Percentiles rank a stretch among this genome's conserved stretches.
phyloP scores from a whole-genome alignment of 805 yeast genomes.

The Hanseniaspora jakobsenii region DNA sequence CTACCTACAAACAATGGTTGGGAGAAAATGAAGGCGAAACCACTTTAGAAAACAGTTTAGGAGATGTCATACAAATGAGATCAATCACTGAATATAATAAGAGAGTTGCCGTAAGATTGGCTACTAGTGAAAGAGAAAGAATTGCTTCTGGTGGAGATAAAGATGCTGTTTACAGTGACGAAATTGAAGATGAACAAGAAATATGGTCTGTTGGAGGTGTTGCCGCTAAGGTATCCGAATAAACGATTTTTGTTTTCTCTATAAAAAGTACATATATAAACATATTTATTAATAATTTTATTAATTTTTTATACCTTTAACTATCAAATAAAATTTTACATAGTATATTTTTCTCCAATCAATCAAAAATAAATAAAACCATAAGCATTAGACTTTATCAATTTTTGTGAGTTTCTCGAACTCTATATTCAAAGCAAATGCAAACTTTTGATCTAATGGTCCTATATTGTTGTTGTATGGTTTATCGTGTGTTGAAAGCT shows the following conservation, averaged over 20 bases:
- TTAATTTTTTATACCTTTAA: neutral
- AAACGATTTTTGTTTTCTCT: neutral
- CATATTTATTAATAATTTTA: neutral
- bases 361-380: too few species aligned
- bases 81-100: constrained; percentile 79
- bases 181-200: constrained; percentile 74
- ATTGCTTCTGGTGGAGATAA: constrained; percentile 82
- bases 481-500: constrained; percentile 8
- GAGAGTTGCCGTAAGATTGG: constrained; percentile 81
- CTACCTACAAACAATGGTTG: constrained; percentile 55
- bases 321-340: too few species aligned
- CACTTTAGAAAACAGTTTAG: constrained; percentile 32
- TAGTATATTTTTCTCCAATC: neutral
- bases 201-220: constrained; percentile 80
- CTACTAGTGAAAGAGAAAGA: constrained; percentile 76
- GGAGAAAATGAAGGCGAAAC: constrained; percentile 29
- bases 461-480: neutral
- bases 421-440: neutral
- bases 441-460: neutral
- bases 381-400: too few species aligned
- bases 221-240: constrained; percentile 31
- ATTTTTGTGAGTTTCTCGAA: too few species aligned
- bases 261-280: neutral
- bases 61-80: constrained; percentile 49
- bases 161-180: constrained; percentile 72